A percentile compares a stretch with the other conserved stretches of the same genome.
Evolutionary conservation across 371 early-diverging fungal genomes (phyloP).

Genomic region (Apophysomyces ossiformis): DNA sequence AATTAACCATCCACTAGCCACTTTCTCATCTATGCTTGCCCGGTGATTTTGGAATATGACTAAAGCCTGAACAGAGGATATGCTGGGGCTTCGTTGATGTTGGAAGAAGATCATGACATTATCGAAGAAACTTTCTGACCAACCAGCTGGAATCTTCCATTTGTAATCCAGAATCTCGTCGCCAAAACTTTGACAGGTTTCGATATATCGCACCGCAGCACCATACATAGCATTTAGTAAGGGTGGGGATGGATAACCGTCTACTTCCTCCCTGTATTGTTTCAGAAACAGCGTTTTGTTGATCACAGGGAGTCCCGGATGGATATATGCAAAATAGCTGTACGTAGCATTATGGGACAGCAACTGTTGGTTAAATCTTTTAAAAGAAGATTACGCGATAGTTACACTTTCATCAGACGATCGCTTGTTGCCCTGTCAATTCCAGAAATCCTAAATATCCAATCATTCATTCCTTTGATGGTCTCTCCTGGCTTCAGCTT

Average conservation of each 20-base stretch:
- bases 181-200: constrained; percentile 42
- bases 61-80: constrained; percentile 49
- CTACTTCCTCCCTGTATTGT: constrained; percentile 48
- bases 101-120: constrained; percentile 37
- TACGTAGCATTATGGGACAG: too few relatives aligned
- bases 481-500: constrained; percentile 42
- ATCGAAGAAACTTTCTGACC: constrained; percentile 49
- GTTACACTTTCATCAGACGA: constrained; percentile 50
- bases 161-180: constrained; percentile 27
- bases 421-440: constrained; percentile 49
- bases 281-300: constrained; percentile 51
- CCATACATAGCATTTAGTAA: constrained; percentile 50
- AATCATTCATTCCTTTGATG: constrained; percentile 43
- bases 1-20: constrained; percentile 44
- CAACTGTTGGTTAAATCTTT: too few relatives aligned
- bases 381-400: neutral
- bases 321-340: constrained; percentile 57
- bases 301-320: constrained; percentile 51
- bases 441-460: constrained; percentile 46
- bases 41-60: constrained; percentile 47
- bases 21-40: constrained; percentile 44
- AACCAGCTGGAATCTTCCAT: constrained; percentile 29
- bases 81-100: constrained; percentile 38
- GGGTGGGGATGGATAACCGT: constrained; percentile 48
- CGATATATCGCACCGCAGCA: constrained; percentile 50